Evolutionary conservation across 1,284 basidiomycete genomes (phyloP), one percentile per base, ranked within the genome.

Genomic region (Cutaneotrichosporon arboriforme): DNA sequence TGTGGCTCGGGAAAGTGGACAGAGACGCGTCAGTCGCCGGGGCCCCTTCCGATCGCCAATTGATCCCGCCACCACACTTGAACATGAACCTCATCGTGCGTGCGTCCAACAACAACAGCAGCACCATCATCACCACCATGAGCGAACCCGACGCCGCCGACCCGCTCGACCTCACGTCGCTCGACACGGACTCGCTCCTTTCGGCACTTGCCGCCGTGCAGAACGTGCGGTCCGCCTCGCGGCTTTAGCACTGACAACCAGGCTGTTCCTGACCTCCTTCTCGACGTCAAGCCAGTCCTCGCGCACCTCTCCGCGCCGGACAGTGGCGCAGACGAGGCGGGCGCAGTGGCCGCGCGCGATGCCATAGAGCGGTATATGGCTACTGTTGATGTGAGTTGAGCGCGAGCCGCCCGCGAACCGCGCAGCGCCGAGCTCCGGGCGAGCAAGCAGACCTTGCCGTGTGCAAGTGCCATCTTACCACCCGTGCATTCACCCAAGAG

Each of bases 151-250:
- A 47, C 15, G 37, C 53, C 13, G 61, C 53, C 13, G 61, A 64
- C 51, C 60, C 64, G 8, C 63, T 73, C 9, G 65, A 68, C n/a
- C 59, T 72, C 13, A 54, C 63, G n/a, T 58, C 64, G 15, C 58
- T 69, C 39, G 68, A 72, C 52, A 48, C 63, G n/a, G 66, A 68
- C 14, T 62, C 62, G n/a, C 59, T 73, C 5, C 67, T 69, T 23
- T 34, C 26, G 3, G 69, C 69, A 23, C 57, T 73, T 17, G 64
- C 62, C 15, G 62, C 62, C 20, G 69, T 72, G 2, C 66, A 73
- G 46, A 61, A 60, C 52, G 69, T 70, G 51, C 17, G 64, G 56
- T 35, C 26, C 4, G 14, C 35, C 14, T 21, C 15, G 9, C 17
- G 4, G n/a, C n/a, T n/a, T n/a, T n/a, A n/a, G n/a, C 17, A 15